These are phyloP conservation scores for Dittrichia graveolens DNA, from an alignment of 129 eudicot genomes.

Conservation along the genomic window DNA sequence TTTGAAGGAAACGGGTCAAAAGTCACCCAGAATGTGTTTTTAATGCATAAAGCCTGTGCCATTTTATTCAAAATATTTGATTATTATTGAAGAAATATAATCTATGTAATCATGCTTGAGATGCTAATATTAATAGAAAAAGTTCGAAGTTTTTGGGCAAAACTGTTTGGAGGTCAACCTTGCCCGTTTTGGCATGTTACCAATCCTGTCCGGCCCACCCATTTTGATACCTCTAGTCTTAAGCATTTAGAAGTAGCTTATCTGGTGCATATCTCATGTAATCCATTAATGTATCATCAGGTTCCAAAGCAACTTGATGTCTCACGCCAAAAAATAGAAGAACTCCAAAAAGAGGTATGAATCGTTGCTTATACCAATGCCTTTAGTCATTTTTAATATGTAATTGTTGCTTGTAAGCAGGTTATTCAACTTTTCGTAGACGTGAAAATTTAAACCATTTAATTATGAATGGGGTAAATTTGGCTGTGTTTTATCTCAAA, in stretches of 20 bases:
- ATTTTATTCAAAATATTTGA: neutral
- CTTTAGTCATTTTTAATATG: neutral
- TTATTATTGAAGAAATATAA: neutral
- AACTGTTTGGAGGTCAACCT: neutral
- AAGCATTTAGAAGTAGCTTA: neutral
- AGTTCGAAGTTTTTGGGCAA: neutral
- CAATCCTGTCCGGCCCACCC: neutral
- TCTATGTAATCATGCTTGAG: neutral
- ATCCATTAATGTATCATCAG: conserved; percentile 34
- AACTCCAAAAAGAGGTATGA: conserved; percentile 77
- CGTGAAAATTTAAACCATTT: neutral
- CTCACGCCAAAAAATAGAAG: conserved; percentile 60
- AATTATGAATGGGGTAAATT: neutral
- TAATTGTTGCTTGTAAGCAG: conserved; percentile 14
- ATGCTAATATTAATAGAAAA: neutral
- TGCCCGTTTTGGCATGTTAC: neutral
- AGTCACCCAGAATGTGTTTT: neutral
- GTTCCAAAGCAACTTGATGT: conserved; percentile 50
- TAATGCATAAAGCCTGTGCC: neutral
- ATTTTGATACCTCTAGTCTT: neutral
- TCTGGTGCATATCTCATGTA: conserved; percentile 16
- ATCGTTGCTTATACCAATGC: conserved; percentile 25
- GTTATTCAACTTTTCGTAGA: neutral
- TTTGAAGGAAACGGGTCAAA: neutral
- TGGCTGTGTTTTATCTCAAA: conserved; percentile 12